phyloP scores from a whole-genome alignment of 176 grass and related monocot genomes.

The Oryza meridionalis region DNA sequence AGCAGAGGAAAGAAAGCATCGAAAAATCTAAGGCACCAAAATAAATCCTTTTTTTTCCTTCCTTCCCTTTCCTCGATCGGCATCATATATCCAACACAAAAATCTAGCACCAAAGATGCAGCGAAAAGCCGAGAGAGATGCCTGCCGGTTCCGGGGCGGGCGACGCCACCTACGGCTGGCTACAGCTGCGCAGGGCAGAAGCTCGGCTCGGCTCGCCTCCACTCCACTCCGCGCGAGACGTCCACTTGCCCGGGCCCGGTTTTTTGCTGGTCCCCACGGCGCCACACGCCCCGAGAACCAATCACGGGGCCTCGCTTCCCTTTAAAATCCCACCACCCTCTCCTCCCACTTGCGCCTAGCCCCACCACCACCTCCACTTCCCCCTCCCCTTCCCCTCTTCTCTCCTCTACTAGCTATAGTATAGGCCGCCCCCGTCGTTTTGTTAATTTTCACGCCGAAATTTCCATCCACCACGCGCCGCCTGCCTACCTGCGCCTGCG shows the following conservation, averaged over 20 bases:
- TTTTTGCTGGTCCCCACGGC: slow-evolving; percentile 28
- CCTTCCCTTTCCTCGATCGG: too few relatives aligned
- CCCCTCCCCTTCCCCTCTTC: too few relatives aligned
- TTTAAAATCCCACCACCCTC: slow-evolving; percentile 32
- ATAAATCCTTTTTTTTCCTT: too few relatives aligned
- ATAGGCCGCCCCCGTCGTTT: background rate
- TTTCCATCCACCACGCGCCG: background rate
- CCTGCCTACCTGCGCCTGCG: background rate
- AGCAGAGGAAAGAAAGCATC: too few relatives aligned
- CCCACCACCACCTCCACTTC: background rate
- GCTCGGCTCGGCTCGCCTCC: too few relatives aligned
- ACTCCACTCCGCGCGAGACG: background rate
- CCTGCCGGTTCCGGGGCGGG: too few relatives aligned
- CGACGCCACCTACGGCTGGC: too few relatives aligned
- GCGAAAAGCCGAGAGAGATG: too few relatives aligned
- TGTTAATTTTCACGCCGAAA: slow-evolving; percentile 2
- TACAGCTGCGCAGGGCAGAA: too few relatives aligned
- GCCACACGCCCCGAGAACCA: slow-evolving; percentile 51
- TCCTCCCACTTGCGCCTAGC: slow-evolving; percentile 37
- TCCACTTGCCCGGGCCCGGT: background rate
- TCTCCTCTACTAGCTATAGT: background rate
- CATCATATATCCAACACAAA: background rate
- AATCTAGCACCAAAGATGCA: slow-evolving; percentile 7
- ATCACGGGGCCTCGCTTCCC: slow-evolving; percentile 29
- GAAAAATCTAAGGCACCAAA: too few relatives aligned